Base-by-base conservation (phyloP, 179 eudicot species). In the Silene coronaria region DNA sequence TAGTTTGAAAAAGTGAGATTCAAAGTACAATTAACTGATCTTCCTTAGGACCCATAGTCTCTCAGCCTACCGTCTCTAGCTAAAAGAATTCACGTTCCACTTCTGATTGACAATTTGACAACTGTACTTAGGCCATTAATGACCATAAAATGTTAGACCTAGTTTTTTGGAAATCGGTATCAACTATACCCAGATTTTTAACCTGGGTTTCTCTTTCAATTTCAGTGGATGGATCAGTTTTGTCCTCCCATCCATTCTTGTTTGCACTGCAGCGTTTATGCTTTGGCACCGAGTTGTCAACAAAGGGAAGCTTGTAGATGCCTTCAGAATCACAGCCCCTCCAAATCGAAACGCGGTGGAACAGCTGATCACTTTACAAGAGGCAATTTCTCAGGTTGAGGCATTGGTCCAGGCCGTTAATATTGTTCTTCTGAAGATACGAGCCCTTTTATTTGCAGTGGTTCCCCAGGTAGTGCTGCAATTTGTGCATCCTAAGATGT, bases 301-400 rank as follows among this genome's bases (percentile, higher is more conserved):
- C 64, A 89, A 81, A 80, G 89, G 89, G 77, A 82, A 46, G 75
- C 82, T 85, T 64, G 80, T 90, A 76, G 86, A 88, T 55, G 88
- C 91, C 63, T 88, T 86, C 76, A 89, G 75, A 77, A 84, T 92
- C 32, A 76, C 79, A 67, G 85, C 88, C 55, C 97, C 97, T 34
- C 93, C 96, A 0, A 78, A 76, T 64, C 83, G 82, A 79, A 92
- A 90, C 84, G 88, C 97, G 58, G 93, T 92, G 48, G 97, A 92
- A 80, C 96, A 89, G 84, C 88, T 92, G 59, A 74, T 90, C 72
- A 85, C 85, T 46, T 81, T 92, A 61, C 97, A 92, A 80, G 97
- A 90, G 74, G 89, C 91, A 45, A 84, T 92, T 59, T 70, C 88
- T 75, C 97, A 90, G 81, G 87, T 81, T 79, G 96, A 92, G 81